phyloP scores from a whole-genome alignment of 2,329 filamentous ascomycete species.

The Aspergillus felis region DNA sequence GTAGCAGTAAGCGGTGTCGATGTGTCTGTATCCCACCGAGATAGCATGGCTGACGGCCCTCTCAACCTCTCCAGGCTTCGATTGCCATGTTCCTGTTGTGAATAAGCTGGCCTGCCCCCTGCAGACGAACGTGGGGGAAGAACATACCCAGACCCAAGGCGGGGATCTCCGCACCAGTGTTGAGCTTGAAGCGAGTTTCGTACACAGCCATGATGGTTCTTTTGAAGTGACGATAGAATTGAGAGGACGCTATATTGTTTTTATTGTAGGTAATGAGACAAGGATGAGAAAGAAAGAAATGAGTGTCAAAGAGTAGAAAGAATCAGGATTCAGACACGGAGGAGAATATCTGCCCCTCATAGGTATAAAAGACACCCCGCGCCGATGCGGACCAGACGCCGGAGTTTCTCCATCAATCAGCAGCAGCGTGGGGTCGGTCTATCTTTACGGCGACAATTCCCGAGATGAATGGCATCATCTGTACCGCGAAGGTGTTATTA shows the following conservation, averaged over 20 bases:
- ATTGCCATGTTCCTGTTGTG: constrained; percentile 60
- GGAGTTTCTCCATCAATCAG: constrained; percentile 21
- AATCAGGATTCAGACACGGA: constrained; percentile 1
- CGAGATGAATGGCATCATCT: not conserved
- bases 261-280: not conserved
- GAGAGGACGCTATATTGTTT: not conserved
- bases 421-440: not conserved
- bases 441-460: not conserved
- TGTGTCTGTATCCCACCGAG: constrained; percentile 39
- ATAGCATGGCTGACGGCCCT: constrained; percentile 58
- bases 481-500: not conserved
- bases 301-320: not conserved
- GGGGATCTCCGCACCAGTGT: constrained; percentile 61
- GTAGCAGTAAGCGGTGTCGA: constrained; percentile 38
- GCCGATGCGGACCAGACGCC: not conserved
- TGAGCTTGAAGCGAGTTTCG: constrained; percentile 57
- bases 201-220: constrained; percentile 48
- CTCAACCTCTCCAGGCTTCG: constrained; percentile 55
- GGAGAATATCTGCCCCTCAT: not conserved
- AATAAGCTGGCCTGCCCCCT: not conserved
- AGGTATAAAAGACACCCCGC: not conserved
- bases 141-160: constrained; percentile 58
- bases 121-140: not conserved
- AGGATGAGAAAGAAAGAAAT: not conserved
- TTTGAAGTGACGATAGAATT: constrained; percentile 1